Evolutionary conservation across 345 rosid genomes (phyloP), one percentile per base, ranked within the genome.

Genomic region (Syzygium grande): DNA sequence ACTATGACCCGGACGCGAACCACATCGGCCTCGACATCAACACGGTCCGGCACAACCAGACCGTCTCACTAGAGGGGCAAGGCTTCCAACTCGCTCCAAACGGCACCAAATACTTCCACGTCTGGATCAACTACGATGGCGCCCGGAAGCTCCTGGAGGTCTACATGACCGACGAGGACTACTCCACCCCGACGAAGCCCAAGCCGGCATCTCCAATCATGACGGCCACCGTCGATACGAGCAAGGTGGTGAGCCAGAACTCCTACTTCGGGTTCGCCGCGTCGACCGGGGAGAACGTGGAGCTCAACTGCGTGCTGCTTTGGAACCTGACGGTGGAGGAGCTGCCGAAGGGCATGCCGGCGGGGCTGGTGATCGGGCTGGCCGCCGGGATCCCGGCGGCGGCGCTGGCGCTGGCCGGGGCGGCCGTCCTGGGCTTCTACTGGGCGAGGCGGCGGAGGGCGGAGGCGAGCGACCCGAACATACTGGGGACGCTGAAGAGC

Each of bases 21-120:
- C 97, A 95, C 88, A 61, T 94, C 14, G 97, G 97, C 84, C 92
- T 94, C 13, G 87, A 93, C 85, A 91, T 94, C 88, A 92, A 95
- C 79, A 85, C 92, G 17, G 92, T 93, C 43, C 78, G 29, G 2
- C 93, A 95, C 15, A 89, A 38, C 43, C 86, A 83, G 85, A 91
- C 92, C 2, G 91, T 85, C 3, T 79, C 92, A 8, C 88, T 94
- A 54, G 89, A 90, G 5, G 7, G 68, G 61, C 65, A n/a, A 4
- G 92, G 88, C 22, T 89, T 93, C 88, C 87, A 91, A 15, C 89
- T 94, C 43, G 88, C 92, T 14, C 94, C 95, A 0, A 41, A 41
- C 5, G 90, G 83, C 5, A 54, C 90, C 25, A 89, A 8, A 41
- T 88, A 49, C 87, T 88, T 92, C 86, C 84, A 85, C 53, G 90